phyloP scores from a whole-genome alignment of 2,329 filamentous ascomycete genomes.

The Verticillium klebahnii region DNA sequence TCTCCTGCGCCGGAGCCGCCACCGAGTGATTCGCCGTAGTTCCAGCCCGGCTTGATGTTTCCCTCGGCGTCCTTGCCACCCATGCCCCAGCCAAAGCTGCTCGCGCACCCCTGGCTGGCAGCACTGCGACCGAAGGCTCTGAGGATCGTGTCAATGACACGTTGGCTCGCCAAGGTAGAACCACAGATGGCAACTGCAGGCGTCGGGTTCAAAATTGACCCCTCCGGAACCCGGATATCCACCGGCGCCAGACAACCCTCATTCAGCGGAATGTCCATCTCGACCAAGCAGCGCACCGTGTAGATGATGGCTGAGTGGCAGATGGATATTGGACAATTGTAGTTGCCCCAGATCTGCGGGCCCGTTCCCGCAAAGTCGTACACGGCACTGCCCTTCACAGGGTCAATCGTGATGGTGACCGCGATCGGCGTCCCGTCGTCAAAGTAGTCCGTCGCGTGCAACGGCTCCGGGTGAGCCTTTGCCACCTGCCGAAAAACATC shows the following conservation, averaged over 20 bases:
- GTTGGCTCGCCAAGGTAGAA: constrained; percentile 49
- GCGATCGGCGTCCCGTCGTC: constrained; percentile 31
- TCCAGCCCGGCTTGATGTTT: constrained; percentile 14
- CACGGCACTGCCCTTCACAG: constrained; percentile 22
- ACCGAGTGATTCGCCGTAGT: constrained; percentile 27
- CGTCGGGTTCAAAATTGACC: constrained; percentile 27
- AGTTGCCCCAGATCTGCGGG: constrained; percentile 27
- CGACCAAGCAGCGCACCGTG: constrained; percentile 28
- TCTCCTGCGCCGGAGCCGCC: constrained; percentile 27
- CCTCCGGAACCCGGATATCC: constrained; percentile 24
- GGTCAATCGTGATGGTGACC: constrained; percentile 25
- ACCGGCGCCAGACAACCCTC: constrained; percentile 31
- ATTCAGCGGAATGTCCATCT: constrained; percentile 32
- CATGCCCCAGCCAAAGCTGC: constrained; percentile 28
- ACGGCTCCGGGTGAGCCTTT: constrained; percentile 8
- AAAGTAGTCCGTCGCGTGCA: constrained; percentile 23
- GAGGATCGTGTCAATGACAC: constrained; percentile 27
- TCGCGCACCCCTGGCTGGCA: constrained; percentile 19
- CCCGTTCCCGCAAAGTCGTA: constrained; percentile 33
- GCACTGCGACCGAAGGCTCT: constrained; percentile 19
- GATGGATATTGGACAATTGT: constrained; percentile 30
- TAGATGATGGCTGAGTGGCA: constrained; percentile 34
- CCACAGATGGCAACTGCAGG: constrained; percentile 38
- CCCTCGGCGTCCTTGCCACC: constrained; percentile 22
- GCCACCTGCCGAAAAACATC: constrained; percentile 27